A percentile compares a stretch with the other conserved stretches of the same genome.
These are phyloP conservation scores for Circinella umbellata DNA, from an alignment of 371 early-diverging fungal species.

Conservation along the genomic window DNA sequence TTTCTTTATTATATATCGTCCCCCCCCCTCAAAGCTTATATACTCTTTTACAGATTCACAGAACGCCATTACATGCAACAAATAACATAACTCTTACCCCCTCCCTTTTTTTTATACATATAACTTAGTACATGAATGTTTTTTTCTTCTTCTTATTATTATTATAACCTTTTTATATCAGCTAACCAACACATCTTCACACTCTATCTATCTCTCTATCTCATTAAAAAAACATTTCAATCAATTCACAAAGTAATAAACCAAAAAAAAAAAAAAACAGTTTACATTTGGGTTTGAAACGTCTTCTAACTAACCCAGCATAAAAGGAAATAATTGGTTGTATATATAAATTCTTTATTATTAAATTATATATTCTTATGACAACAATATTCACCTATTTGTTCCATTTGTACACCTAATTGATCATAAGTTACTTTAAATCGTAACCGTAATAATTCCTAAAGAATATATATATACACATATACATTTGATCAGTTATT, in stretches of 20 bases:
- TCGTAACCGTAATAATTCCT: constrained; percentile 68
- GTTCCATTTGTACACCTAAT: constrained; percentile 75
- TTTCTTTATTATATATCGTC: background rate
- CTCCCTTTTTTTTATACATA: background rate
- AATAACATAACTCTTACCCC: background rate
- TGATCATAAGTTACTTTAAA: constrained; percentile 73
- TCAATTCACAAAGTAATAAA: background rate
- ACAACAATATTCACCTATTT: constrained; percentile 61
- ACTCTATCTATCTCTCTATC: too few species aligned
- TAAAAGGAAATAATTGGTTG: too few species aligned
- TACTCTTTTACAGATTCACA: too few species aligned
- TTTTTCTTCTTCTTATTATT: constrained; percentile 6
- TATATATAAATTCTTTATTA: too few species aligned
- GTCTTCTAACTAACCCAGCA: too few species aligned
- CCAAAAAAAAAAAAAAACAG: background rate
- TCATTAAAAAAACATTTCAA: too few species aligned
- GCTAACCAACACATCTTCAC: background rate
- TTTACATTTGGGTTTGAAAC: background rate
- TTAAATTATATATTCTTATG: too few species aligned
- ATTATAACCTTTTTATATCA: background rate
- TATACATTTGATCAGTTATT: background rate
- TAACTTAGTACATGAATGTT: constrained; percentile 1
- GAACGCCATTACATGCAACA: too few species aligned
- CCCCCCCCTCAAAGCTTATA: background rate
- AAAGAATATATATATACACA: background rate